Evolutionary conservation across 768 basidiomycete species (phyloP).

Genomic region (Leccinum variicolor): DNA sequence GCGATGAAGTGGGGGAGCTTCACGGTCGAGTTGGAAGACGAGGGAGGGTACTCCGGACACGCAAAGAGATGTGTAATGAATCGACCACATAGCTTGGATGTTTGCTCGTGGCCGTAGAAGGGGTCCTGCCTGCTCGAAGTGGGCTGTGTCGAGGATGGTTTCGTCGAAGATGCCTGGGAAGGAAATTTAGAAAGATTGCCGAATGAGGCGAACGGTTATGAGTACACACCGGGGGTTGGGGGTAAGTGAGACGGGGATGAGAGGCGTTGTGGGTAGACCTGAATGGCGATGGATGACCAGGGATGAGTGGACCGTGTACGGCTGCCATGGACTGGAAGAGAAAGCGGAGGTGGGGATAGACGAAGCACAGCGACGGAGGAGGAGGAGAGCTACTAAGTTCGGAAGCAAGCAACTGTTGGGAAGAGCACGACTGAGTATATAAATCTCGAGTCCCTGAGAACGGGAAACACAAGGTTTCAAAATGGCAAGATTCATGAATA

Average conservation of each 20-base stretch:
- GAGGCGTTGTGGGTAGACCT: constrained; percentile 25
- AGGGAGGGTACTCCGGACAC: constrained; percentile 78
- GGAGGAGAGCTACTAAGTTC: constrained; percentile 17
- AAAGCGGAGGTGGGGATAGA: constrained; percentile 17
- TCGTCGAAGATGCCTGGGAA: constrained; percentile 23
- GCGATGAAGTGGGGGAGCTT: constrained; percentile 60
- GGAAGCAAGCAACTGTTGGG: constrained; percentile 9
- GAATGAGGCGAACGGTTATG: background rate
- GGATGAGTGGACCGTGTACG: constrained; percentile 28
- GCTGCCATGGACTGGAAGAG: constrained; percentile 24
- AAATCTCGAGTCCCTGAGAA: constrained; percentile 20
- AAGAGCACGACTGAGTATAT: constrained; percentile 20
- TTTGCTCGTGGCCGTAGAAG: constrained; percentile 63
- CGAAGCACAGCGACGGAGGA: background rate
- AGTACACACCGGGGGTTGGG: constrained; percentile 25
- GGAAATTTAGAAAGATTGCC: background rate
- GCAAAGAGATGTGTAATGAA: constrained; percentile 86
- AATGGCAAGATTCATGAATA: constrained; percentile 10
- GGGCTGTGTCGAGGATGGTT: constrained; percentile 32
- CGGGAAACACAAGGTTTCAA: constrained; percentile 8
- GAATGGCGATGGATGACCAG: constrained; percentile 30
- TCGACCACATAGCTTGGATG: constrained; percentile 64
- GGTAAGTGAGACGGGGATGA: constrained; percentile 27
- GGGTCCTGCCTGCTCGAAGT: constrained; percentile 20
- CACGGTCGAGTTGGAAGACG: constrained; percentile 27